Conservation (phyloP, 768 basidiomycete genomes). For the Leccinellum rugosiceps region DNA sequence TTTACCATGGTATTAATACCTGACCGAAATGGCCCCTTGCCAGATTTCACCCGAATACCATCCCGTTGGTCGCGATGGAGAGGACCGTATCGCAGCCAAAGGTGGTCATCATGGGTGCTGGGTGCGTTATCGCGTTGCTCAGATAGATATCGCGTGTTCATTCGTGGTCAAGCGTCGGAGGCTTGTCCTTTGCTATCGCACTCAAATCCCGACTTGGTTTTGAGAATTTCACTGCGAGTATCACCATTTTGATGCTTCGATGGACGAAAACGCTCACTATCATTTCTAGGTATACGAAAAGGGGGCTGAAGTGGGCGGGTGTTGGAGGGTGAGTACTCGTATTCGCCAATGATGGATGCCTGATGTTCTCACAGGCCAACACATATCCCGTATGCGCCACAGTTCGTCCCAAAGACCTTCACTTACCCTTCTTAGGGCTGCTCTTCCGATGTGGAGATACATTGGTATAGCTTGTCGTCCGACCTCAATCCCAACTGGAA, state of each 20-base stretch:
- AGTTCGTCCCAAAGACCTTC: background rate
- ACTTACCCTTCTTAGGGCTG: constrained; percentile 34
- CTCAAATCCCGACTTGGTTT: constrained; percentile 37
- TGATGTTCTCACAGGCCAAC: constrained; percentile 26
- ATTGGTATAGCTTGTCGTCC: constrained; percentile 47
- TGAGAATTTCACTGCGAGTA: constrained; percentile 39
- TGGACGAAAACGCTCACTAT: background rate
- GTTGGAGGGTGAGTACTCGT: constrained; percentile 45
- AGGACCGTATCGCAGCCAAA: constrained; percentile 1
- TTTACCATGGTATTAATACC: constrained; percentile 6
- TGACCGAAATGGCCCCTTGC: background rate
- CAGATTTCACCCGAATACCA: background rate
- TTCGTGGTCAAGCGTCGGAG: constrained; percentile 34
- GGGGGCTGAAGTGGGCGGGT: constrained; percentile 43
- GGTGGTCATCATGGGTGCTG: constrained; percentile 22
- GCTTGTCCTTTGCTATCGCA: constrained; percentile 41
- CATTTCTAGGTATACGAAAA: constrained; percentile 42
- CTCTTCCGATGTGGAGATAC: constrained; percentile 41
- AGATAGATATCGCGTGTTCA: background rate
- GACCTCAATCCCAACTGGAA: constrained; percentile 47
- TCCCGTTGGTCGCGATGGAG: background rate
- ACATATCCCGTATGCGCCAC: constrained; percentile 22
- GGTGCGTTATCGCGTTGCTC: constrained; percentile 11
- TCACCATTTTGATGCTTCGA: background rate
- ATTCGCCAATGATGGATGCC: background rate